These are phyloP conservation scores for Globisporangium viniferum DNA, from an alignment of 352 stramenopile genomes.

Conservation along the genomic window DNA sequence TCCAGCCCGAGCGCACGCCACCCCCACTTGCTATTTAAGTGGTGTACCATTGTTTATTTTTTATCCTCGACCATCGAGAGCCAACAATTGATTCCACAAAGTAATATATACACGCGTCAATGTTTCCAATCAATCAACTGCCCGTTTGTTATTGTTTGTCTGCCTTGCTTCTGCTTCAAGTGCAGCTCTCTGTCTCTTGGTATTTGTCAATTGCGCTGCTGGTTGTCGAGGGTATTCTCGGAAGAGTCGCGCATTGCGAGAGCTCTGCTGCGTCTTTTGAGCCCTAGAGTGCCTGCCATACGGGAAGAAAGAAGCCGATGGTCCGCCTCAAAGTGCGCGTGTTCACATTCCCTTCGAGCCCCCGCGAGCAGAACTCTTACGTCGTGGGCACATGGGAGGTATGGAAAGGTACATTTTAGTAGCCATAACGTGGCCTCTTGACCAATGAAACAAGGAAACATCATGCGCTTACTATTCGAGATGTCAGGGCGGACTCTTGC, in stretches of 20 bases:
- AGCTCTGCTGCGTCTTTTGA: neutral
- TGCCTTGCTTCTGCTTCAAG: neutral
- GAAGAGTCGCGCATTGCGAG: conserved; percentile 4
- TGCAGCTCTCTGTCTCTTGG: neutral
- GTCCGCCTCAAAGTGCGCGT: conserved; percentile 70
- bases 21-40: conserved; percentile 13
- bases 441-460: neutral
- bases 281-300: neutral
- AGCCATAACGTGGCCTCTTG: neutral
- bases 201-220: neutral
- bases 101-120: conserved; percentile 7
- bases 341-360: conserved; percentile 72
- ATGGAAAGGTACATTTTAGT: neutral
- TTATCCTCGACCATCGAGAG: neutral
- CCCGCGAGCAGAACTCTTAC: conserved; percentile 71
- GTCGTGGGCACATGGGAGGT: conserved; percentile 70
- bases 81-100: conserved; percentile 1
- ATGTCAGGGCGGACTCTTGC: conserved; percentile 47
- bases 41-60: conserved; percentile 13
- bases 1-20: neutral
- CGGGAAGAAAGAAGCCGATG: conserved; percentile 15
- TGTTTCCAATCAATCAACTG: neutral
- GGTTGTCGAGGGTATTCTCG: conserved; percentile 1
- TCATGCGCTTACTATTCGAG: neutral
- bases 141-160: neutral